Evolutionary conservation across 306 rosid genomes (phyloP), one percentile per base, ranked within the genome.

Genomic region (Pyrus pyrifolia): DNA sequence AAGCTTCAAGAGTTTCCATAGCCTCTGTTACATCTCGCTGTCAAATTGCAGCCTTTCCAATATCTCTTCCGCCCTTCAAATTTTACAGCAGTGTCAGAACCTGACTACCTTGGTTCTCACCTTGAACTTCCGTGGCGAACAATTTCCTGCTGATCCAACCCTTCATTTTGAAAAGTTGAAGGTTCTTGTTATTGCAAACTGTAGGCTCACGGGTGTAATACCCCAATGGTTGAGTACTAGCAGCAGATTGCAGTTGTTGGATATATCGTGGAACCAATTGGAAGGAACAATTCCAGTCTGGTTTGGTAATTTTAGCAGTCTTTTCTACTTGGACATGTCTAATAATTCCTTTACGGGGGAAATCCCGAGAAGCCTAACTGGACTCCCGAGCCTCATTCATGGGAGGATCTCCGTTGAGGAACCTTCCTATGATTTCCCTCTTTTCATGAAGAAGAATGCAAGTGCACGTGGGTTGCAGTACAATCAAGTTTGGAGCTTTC

Each of bases 261-360:
- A 88, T 76, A 65, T 88, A 46, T 88, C 93, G 2, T 88, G 90
- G 90, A 88, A 88, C 75, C 3, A 9, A 57, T 68, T 88, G 81
- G 23, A 29, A 13, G 90, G 93, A 23, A 57, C 68, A 60, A 68
- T 88, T 51, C 90, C 93, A 12, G 29, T n/a, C 23, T 86, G 88
- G 85, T 55, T 88, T 31, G 93, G 86, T 13, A 11, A 67, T 21
- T 82, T 88, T 49, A 14, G 8, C 4, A 0, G 12, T 68, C 87
- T 88, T 31, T 88, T 86, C 72, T 88, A 84, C 87, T 77, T 88
- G 87, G 93, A 86, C 80, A 4, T 88, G 21, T 88, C 93, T 8
- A 88, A 88, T 82, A 88, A 88, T 82, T 82, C 93, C 4, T 76
- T 88, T 8, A 30, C 76, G 0, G 90, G 87, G 31, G 85, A 83